These are phyloP conservation scores for Dendrobium officinale DNA, from an alignment of 106 monocot genomes.

Conservation along the genomic window DNA sequence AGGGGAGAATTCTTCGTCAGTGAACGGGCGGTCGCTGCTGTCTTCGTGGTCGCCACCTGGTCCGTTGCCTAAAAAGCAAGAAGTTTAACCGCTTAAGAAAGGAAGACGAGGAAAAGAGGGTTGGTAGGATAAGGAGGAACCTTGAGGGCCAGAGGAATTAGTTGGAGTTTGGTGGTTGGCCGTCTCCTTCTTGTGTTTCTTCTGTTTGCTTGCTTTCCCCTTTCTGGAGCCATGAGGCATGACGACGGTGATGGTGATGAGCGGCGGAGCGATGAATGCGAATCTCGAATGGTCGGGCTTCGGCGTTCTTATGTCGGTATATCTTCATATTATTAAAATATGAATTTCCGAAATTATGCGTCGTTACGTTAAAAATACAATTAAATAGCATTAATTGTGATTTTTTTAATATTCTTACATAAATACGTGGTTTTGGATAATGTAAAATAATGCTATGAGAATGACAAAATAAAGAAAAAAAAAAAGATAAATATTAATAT, in stretches of 20 bases:
- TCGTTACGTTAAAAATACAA: too few species aligned
- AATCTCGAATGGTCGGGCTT: background rate
- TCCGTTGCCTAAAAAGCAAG: background rate
- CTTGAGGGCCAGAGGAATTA: slow-evolving; percentile 1
- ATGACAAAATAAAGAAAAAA: too few species aligned
- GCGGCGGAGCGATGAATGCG: background rate
- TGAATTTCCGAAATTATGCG: too few species aligned
- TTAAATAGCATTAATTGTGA: too few species aligned
- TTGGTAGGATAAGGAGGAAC: background rate
- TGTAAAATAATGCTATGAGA: too few species aligned
- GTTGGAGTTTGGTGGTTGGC: background rate
- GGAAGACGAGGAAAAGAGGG: background rate
- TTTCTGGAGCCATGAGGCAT: slow-evolving; percentile 23
- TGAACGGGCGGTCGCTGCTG: background rate
- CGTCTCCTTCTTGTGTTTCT: slow-evolving; percentile 21
- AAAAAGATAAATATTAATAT: too few species aligned
- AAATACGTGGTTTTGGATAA: too few species aligned
- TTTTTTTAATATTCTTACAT: too few species aligned
- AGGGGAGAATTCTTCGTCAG: background rate
- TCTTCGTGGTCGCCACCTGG: background rate
- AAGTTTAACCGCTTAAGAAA: background rate
- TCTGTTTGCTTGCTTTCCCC: slow-evolving; percentile 18
- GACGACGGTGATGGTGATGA: background rate
- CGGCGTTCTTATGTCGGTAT: too few species aligned
- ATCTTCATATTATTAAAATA: too few species aligned